Conservation (phyloP, 2,329 filamentous ascomycete genomes). For the Ambrosiella beaveri region DNA sequence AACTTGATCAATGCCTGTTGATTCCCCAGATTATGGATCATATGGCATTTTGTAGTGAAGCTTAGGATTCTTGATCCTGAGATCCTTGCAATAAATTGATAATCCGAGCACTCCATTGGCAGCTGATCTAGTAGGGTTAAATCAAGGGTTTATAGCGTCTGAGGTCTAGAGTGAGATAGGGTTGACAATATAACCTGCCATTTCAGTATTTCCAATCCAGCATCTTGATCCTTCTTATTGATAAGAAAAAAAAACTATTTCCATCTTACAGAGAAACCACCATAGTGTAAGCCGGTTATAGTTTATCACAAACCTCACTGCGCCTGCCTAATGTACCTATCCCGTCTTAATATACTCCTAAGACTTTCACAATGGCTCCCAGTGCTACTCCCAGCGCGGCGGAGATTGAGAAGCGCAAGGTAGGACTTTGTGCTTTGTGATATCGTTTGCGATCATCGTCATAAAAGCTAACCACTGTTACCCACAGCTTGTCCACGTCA, state of each 20-base stretch:
- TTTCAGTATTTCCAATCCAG: neutral
- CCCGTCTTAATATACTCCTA: neutral
- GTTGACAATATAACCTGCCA: neutral
- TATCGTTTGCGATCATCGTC: neutral
- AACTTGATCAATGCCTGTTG: constrained; percentile 6
- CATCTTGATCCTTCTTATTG: constrained; percentile 7
- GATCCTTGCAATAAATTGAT: neutral
- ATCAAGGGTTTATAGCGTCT: neutral
- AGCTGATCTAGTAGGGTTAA: neutral
- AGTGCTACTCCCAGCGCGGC: constrained; percentile 31
- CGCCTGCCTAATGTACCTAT: neutral
- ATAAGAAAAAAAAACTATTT: constrained; percentile 12
- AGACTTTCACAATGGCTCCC: constrained; percentile 24
- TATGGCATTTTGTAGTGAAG: neutral
- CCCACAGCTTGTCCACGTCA: constrained; percentile 62
- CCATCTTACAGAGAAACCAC: neutral
- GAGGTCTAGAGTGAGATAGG: neutral
- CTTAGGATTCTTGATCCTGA: neutral
- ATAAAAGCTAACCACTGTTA: neutral
- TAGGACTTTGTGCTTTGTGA: constrained; percentile 19
- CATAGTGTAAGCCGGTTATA: neutral
- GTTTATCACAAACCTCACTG: neutral
- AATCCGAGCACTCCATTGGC: neutral
- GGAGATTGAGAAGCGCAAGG: constrained; percentile 45
- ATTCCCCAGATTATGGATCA: constrained; percentile 10